These are phyloP conservation scores for Aspergillus egyptiacus DNA, from an alignment of 495 filamentous ascomycete species.

Conservation along the genomic window DNA sequence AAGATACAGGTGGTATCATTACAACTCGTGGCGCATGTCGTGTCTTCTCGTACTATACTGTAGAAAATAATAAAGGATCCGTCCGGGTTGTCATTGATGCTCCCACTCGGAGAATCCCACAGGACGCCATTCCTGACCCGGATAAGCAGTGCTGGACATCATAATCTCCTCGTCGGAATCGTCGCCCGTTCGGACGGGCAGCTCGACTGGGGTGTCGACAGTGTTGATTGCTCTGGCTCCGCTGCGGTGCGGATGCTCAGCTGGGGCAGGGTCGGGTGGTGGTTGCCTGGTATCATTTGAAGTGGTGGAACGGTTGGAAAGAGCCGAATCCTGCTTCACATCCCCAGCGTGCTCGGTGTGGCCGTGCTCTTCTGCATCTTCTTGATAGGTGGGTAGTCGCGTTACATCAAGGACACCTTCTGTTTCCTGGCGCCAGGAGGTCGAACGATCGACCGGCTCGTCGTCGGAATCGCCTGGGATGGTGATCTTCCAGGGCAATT, in stretches of 20 bases:
- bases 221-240: slow-evolving; percentile 21
- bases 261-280: background rate
- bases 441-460: background rate
- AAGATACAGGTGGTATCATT: slow-evolving; percentile 9
- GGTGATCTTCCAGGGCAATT: slow-evolving; percentile 26
- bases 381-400: slow-evolving; percentile 17
- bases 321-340: background rate
- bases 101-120: slow-evolving; percentile 26
- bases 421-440: slow-evolving; percentile 6
- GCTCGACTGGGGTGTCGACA: slow-evolving; percentile 28
- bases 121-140: slow-evolving; percentile 79
- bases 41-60: slow-evolving; percentile 1
- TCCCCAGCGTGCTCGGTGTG: background rate
- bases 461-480: slow-evolving; percentile 22
- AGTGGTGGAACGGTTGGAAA: background rate
- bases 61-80: background rate
- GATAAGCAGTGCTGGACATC: slow-evolving; percentile 76
- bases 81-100: slow-evolving; percentile 11
- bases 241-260: slow-evolving; percentile 23
- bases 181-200: slow-evolving; percentile 36
- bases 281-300: background rate
- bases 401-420: slow-evolving; percentile 8
- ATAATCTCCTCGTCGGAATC: slow-evolving; percentile 50
- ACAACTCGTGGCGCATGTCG: background rate
- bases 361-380: slow-evolving; percentile 11